Base-by-base conservation (phyloP, 495 filamentous ascomycete species). In the Apodospora peruviana region DNA sequence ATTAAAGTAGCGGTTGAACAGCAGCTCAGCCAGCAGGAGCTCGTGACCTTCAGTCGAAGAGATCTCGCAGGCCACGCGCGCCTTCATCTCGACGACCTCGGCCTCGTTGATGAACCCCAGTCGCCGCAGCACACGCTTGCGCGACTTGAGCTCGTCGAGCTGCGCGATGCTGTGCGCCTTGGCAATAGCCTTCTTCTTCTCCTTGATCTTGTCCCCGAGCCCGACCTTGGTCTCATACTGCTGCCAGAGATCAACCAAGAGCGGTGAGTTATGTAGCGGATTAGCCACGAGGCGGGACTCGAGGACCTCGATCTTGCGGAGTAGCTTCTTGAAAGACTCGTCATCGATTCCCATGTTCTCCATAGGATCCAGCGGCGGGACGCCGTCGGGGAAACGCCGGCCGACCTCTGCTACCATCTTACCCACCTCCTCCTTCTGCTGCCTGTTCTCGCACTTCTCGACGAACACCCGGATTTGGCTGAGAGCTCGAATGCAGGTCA, bases 1-100 rank as follows among this genome's bases (percentile, higher is more conserved):
- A 66, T 97, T 97, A 77, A 98, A 98, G 76, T 96, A 95, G 45
- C 90, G 81, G 66, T 96, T 94, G 72, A 98, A 96, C 4, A 98
- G 78, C 23, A 98, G 72, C 68, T 98, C 94, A 38, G 84, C 86
- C 2, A 98, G 79, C 56, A 98, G 81, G 21, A 97, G 73, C 59
- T 97, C 94, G 51, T 84, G 80, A 21, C 78, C 79, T 53, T 96
- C 90, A 2, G 90, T 93, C 57, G 88, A 91, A 42, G 75, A 79
- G 48, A 98, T 97, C 73, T 97, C 93, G 68, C 93, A 98, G 8
- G 93, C 93, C 5, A 96, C 93, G 25, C 93, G 83, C 5, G 90
- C 93, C 72, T 98, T 98, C 57, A 96, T 76, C 70, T 95, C 82
- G 42, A 98, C 90, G 7, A 97, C 88, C 60, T 96, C 93, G 18